Evolutionary conservation across 2,329 filamentous ascomycete species (phyloP), one percentile per base, ranked within the genome.

Genomic region (Penicillium sp.): DNA sequence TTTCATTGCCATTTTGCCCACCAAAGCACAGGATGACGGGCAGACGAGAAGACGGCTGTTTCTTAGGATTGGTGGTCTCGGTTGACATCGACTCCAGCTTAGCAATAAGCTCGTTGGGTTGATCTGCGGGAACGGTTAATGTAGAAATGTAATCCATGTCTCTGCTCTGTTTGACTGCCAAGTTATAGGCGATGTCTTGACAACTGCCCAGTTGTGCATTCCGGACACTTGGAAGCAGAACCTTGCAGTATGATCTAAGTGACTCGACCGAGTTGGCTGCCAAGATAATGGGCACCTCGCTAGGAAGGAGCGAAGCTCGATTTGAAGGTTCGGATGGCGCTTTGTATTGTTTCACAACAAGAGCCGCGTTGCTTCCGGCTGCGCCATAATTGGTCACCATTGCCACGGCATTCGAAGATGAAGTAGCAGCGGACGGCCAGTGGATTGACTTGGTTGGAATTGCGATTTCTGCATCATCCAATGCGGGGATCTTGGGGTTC

Each of bases 11-110:
- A 3, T 59, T 65, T 46, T 79, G 77, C 1, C 76, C 76, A 3
- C 72, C 74, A 46, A 78, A 76, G 38, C 63, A 66, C 0, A 79
- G 58, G 2, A 78, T 57, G 1, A 77, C 60, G 3, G 65, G 58
- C 13, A 52, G 32, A 6, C 9, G 29, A 13, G 9, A 4, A 6
- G 21, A 3, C 2, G 15, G 15, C n/a, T 31, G 27, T 21, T 32
- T 46, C 32, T 48, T 21, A 6, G 7, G 21, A 4, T 39, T 25
- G 39, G 38, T 48, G 38, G 51, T 39, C 21, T 37, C 21, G 7
- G 6, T 6, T n/a, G 34, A 16, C 4, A 47, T 29, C 12, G 41
- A 45, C n/a, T 32, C n/a, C 3, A 45, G 25, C 41, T 32, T 45
- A 1, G 41, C 15, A 15, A 32, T 4, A 7, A 45, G 27, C 2